These are phyloP conservation scores for Plantago major DNA, from an alignment of 257 asterid genomes.

Conservation along the genomic window DNA sequence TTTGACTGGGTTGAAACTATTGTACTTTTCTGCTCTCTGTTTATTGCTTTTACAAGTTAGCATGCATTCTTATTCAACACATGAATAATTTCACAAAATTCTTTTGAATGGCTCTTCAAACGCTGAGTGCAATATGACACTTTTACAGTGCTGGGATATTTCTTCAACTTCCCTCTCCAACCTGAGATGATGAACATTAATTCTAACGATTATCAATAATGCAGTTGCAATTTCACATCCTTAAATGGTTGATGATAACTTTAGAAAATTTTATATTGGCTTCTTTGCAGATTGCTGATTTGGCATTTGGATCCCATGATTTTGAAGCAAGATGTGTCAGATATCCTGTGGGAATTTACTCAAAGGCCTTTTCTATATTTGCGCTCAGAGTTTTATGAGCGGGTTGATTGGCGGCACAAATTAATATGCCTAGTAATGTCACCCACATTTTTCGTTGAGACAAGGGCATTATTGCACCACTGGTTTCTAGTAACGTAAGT, in stretches of 20 bases:
- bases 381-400: slow-evolving; percentile 41
- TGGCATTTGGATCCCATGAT: slow-evolving; percentile 68
- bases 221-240: background rate
- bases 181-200: background rate
- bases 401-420: slow-evolving; percentile 61
- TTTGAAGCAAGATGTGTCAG: slow-evolving; percentile 52
- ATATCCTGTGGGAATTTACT: slow-evolving; percentile 46
- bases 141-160: background rate
- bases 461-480: slow-evolving; percentile 61
- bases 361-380: slow-evolving; percentile 54
- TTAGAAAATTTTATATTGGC: slow-evolving; percentile 3
- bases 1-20: no score
- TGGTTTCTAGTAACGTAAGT: slow-evolving; percentile 76
- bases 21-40: no score
- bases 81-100: no score
- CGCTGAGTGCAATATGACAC: no score
- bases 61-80: no score
- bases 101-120: no score
- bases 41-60: no score
- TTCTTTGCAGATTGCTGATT: slow-evolving; percentile 51
- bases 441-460: slow-evolving; percentile 61
- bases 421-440: slow-evolving; percentile 54
- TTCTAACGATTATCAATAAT: background rate
- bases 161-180: background rate
- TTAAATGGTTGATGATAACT: background rate